Conservation (phyloP, 768 basidiomycete genomes). For the Rhizopogon salebrosus region DNA sequence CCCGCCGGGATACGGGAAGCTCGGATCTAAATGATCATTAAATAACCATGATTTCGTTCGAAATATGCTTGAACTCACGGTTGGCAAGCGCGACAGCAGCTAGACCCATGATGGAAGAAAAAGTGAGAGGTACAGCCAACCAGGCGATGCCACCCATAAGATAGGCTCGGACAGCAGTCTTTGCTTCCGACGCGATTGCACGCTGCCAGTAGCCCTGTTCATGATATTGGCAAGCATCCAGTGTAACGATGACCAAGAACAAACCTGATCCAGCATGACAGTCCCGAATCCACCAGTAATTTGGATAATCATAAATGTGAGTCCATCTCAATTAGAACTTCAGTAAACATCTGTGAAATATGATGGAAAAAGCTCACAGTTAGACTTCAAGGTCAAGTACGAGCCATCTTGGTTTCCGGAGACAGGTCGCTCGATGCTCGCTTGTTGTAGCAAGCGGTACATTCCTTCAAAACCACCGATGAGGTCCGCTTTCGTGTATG, state of each 20-base stretch:
- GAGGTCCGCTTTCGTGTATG: conserved; percentile 24
- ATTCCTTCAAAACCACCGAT: conserved; percentile 36
- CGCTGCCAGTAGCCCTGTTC: conserved; percentile 31
- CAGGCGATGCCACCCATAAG: conserved; percentile 35
- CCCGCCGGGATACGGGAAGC: conserved; percentile 31
- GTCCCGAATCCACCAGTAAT: conserved; percentile 16
- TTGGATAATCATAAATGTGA: conserved; percentile 14
- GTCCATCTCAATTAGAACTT: conserved; percentile 5
- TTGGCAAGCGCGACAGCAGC: conserved; percentile 23
- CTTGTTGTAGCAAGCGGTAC: conserved; percentile 27
- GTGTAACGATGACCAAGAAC: not conserved
- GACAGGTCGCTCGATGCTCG: conserved; percentile 24
- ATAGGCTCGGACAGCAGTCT: conserved; percentile 32
- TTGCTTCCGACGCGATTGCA: conserved; percentile 32
- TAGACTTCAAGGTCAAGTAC: conserved; percentile 33
- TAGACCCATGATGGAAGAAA: conserved; percentile 34
- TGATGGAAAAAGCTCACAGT: conserved; percentile 9
- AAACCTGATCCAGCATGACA: conserved; percentile 13
- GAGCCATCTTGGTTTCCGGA: conserved; percentile 31
- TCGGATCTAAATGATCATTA: conserved; percentile 25
- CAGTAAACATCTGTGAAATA: not conserved
- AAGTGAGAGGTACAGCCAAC: conserved; percentile 35
- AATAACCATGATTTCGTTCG: not conserved
- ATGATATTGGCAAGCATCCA: not conserved
- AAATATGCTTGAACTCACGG: conserved; percentile 1